Conservation (phyloP, 1,284 basidiomycete species). For the Irpex rosettiformis region DNA sequence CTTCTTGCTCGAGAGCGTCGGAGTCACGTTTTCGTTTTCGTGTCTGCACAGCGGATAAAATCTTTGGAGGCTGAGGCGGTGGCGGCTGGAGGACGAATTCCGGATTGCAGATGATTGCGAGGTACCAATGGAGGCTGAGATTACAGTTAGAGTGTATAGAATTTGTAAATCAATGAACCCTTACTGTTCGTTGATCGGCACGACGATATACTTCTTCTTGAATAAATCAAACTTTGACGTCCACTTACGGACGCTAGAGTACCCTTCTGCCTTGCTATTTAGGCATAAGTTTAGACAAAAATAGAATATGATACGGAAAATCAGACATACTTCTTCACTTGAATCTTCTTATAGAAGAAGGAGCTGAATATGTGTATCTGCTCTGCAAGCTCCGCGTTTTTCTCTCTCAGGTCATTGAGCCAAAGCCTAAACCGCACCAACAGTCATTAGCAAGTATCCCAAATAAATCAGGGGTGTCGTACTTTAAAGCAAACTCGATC, state of each 20-base stretch:
- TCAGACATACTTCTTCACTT: constrained; percentile 61
- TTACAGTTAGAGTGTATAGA: constrained; percentile 2
- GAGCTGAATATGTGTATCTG: constrained; percentile 92
- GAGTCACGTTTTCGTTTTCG: constrained; percentile 29
- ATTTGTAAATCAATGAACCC: constrained; percentile 21
- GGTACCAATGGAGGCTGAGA: constrained; percentile 90
- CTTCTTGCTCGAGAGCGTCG: constrained; percentile 7
- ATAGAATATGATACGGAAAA: not conserved
- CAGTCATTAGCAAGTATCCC: too few relatives aligned
- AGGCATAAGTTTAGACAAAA: not conserved
- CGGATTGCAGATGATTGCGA: constrained; percentile 91
- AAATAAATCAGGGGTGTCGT: too few relatives aligned
- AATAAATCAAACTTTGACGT: constrained; percentile 88
- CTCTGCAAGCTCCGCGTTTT: constrained; percentile 59
- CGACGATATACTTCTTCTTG: constrained; percentile 86
- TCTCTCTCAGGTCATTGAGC: constrained; percentile 52
- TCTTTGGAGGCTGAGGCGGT: constrained; percentile 24
- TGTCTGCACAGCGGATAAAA: constrained; percentile 25
- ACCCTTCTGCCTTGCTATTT: constrained; percentile 62
- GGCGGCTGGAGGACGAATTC: constrained; percentile 51
- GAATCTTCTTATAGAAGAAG: constrained; percentile 97
- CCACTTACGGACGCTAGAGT: constrained; percentile 90
- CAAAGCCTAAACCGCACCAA: constrained; percentile 50
- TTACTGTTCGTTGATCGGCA: constrained; percentile 96
- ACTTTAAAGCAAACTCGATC: constrained; percentile 95